phyloP scores from a whole-genome alignment of 108 stramenopile genomes.

The Skeletonema grethae region DNA sequence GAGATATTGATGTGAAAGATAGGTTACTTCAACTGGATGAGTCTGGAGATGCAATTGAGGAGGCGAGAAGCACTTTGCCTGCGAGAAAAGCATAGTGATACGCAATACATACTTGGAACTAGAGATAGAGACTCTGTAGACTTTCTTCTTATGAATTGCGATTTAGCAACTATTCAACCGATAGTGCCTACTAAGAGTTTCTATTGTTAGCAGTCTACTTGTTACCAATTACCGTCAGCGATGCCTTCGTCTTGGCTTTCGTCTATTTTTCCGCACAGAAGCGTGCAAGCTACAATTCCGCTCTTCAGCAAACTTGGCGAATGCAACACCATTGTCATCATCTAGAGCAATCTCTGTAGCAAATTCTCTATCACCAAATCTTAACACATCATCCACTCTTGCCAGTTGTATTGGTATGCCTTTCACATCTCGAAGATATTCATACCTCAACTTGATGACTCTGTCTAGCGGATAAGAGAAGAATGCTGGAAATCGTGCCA shows the following conservation, averaged over 20 bases:
- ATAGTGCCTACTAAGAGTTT: too few relatives aligned
- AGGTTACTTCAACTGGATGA: conserved; percentile 62
- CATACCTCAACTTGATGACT: conserved; percentile 69
- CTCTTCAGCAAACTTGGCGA: conserved; percentile 46
- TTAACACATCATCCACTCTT: conserved; percentile 65
- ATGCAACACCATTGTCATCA: conserved; percentile 58
- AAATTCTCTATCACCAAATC: conserved; percentile 79
- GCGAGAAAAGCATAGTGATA: conserved; percentile 55
- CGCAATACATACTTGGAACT: too few relatives aligned
- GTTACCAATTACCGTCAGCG: conserved; percentile 7
- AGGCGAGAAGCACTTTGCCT: conserved; percentile 59
- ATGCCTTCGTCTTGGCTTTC: conserved; percentile 19
- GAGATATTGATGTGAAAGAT: conserved; percentile 58
- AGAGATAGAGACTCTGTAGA: background rate
- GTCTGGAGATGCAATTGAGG: conserved; percentile 44
- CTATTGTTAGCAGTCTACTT: conserved; percentile 4
- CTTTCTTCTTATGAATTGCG: too few relatives aligned
- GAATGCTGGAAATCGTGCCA: conserved; percentile 73
- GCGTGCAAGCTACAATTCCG: conserved; percentile 22
- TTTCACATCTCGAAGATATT: conserved; percentile 63
- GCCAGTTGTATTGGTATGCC: conserved; percentile 54
- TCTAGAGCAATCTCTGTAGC: conserved; percentile 66
- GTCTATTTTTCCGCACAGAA: conserved; percentile 21
- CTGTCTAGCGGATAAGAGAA: conserved; percentile 85
- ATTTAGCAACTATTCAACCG: background rate